These are phyloP conservation scores for Cadophora sp. DNA, from an alignment of 2,329 filamentous ascomycete genomes.

Conservation along the genomic window DNA sequence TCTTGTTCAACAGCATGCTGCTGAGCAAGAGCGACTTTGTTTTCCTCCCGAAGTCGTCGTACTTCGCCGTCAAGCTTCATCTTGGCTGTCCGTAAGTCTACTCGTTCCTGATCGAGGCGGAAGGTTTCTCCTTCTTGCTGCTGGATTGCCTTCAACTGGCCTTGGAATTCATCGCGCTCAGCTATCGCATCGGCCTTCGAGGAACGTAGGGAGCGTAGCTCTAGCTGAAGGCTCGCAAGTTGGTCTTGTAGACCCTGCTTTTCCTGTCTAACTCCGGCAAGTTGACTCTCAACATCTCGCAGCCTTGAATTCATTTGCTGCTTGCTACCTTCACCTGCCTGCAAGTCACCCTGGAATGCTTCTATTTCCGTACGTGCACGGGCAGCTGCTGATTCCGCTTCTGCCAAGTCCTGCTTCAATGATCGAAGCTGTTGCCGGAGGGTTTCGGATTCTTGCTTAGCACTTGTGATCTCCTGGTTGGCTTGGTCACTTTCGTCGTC, in stretches of 20 bases:
- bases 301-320: slow-evolving; percentile 63
- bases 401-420: slow-evolving; percentile 45
- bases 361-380: slow-evolving; percentile 43
- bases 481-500: slow-evolving; percentile 68
- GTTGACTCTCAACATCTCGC: slow-evolving; percentile 62
- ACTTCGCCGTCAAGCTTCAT: slow-evolving; percentile 72
- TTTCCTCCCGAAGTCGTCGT: slow-evolving; percentile 69
- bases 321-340: slow-evolving; percentile 49
- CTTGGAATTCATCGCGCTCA: slow-evolving; percentile 71
- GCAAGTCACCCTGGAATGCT: slow-evolving; percentile 41
- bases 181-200: slow-evolving; percentile 64
- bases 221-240: slow-evolving; percentile 62
- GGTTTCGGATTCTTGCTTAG: slow-evolving; percentile 50
- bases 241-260: slow-evolving; percentile 70
- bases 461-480: slow-evolving; percentile 53
- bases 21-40: slow-evolving; percentile 61
- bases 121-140: slow-evolving; percentile 65
- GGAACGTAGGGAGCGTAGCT: slow-evolving; percentile 64
- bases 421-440: slow-evolving; percentile 53
- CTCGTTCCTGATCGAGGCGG: slow-evolving; percentile 70
- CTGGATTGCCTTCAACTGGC: slow-evolving; percentile 61
- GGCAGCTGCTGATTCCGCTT: slow-evolving; percentile 40
- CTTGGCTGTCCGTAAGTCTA: slow-evolving; percentile 72
- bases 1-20: slow-evolving; percentile 66
- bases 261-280: slow-evolving; percentile 64